Evolutionary conservation across 2,329 filamentous ascomycete species (phyloP).

Genomic region (Xylariaceae sp.): DNA sequence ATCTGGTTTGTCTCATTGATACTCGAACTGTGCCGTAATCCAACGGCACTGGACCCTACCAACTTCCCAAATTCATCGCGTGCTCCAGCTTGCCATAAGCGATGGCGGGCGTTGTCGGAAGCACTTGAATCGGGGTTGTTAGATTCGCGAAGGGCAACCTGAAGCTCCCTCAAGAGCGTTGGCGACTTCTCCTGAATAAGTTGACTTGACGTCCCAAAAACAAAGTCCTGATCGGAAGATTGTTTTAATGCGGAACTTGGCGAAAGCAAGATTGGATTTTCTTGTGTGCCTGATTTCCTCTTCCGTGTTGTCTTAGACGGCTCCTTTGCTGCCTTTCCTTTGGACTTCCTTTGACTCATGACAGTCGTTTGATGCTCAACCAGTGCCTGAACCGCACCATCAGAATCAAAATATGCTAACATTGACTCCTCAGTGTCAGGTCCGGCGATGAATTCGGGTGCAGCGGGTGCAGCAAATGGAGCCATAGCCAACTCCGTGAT

Average conservation of each 20-base stretch:
- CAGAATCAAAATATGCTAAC: conserved; percentile 41
- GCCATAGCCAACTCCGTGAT: conserved; percentile 75
- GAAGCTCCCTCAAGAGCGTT: conserved; percentile 56
- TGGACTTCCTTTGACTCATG: conserved; percentile 30
- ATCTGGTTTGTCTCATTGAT: background rate
- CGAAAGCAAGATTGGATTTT: conserved; percentile 56
- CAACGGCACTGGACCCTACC: conserved; percentile 57
- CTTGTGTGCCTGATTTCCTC: conserved; percentile 35
- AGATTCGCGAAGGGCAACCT: conserved; percentile 56
- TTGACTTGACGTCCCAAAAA: conserved; percentile 85
- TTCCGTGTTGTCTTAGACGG: conserved; percentile 31
- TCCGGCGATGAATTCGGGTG: conserved; percentile 32
- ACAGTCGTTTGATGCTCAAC: conserved; percentile 32
- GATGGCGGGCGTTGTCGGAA: conserved; percentile 35
- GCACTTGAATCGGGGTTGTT: conserved; percentile 40
- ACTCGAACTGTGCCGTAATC: conserved; percentile 38
- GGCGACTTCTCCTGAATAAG: conserved; percentile 69
- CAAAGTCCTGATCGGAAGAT: conserved; percentile 64
- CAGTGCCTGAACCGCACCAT: conserved; percentile 33
- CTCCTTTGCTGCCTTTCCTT: conserved; percentile 36
- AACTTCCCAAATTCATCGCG: conserved; percentile 61
- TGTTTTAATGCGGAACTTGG: conserved; percentile 63
- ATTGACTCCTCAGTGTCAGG: conserved; percentile 35
- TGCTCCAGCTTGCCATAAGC: conserved; percentile 67
- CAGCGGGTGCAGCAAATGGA: conserved; percentile 49